Evolutionary conservation across 108 stramenopile species (phyloP).

Genomic region (Cyclotella cryptica): DNA sequence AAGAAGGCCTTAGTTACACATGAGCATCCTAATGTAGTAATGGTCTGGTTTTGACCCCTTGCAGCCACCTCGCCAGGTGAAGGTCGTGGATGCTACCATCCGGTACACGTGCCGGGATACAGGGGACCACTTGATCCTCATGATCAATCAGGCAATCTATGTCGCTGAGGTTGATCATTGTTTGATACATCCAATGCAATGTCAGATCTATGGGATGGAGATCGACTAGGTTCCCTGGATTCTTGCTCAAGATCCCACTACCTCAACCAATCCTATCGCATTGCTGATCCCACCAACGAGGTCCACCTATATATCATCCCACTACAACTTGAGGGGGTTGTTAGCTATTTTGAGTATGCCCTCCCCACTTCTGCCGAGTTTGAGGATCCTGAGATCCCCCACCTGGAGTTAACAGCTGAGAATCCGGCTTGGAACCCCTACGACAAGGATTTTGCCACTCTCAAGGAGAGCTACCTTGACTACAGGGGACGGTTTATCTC

Average conservation of each 20-base stretch:
- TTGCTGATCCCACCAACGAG: background rate
- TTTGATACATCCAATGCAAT: constrained; percentile 28
- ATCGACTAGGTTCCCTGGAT: constrained; percentile 29
- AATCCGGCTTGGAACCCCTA: no score
- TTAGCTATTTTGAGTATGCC: background rate
- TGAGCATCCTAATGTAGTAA: no score
- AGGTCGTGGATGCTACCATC: background rate
- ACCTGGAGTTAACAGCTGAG: background rate
- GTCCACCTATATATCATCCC: background rate
- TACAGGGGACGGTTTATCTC: no score
- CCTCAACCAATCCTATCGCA: no score
- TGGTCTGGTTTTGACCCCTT: background rate
- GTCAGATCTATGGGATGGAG: constrained; percentile 20
- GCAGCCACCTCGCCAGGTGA: background rate
- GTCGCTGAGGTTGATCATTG: no score
- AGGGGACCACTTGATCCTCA: no score
- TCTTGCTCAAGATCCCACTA: constrained; percentile 8
- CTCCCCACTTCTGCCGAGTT: background rate
- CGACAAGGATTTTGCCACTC: no score
- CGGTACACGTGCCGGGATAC: no score
- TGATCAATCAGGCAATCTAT: no score
- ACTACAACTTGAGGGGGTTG: constrained; percentile 1
- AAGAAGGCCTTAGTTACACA: no score
- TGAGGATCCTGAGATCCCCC: background rate
- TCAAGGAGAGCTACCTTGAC: background rate